Base-by-base conservation (phyloP, 2,329 filamentous ascomycete genomes). In the Botryosphaeria agaves region DNA sequence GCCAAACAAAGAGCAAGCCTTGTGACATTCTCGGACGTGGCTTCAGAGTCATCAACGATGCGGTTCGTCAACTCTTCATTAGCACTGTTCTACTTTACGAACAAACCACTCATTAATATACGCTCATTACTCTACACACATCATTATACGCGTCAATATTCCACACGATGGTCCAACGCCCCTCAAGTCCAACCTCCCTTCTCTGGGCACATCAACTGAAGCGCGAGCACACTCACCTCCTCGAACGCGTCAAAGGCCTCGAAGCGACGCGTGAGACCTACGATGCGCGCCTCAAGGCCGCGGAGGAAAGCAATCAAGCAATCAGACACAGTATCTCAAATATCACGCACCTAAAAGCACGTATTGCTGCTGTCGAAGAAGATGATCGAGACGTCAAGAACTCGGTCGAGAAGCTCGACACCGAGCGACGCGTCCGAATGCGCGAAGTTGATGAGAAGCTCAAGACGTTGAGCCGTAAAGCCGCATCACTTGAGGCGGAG, bases 201-300 rank as follows among this genome's bases (percentile, higher is more conserved):
- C 41, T 60, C 6, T 59, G 55, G 55, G 51, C 48, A 1, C 48
- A 54, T 17, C 51, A 56, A 28, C 42, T 57, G 18, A 51, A 53
- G 34, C 44, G 48, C 16, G 47, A 57, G 26, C 46, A 59, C 33
- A 39, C 36, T 3, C 39, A 44, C 27, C 42, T 59, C 3, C 44
- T 52, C 5, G 33, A 38, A 0, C 49, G 52, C 14, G 44, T 57
- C 41, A 43, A 48, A 28, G 34, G 40, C 7, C 43, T 58, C n/a
- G 52, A 57, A 39, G 16, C 37, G 45, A 16, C 33, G 36, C 18
- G 34, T 29, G 5, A 43, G 41, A 14, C 5, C 11, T 11, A 18
- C n/a, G 18, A 18, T 4, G 15, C 28, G 2, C 26, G 35, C 44
- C 42, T 50, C 28, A 36, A 35, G 20, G 30, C 37, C 2, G 35